Evolutionary conservation across 2,329 filamentous ascomycete genomes (phyloP), one percentile per base, ranked within the genome.

Genomic region (Fusarium nisikadoi): DNA sequence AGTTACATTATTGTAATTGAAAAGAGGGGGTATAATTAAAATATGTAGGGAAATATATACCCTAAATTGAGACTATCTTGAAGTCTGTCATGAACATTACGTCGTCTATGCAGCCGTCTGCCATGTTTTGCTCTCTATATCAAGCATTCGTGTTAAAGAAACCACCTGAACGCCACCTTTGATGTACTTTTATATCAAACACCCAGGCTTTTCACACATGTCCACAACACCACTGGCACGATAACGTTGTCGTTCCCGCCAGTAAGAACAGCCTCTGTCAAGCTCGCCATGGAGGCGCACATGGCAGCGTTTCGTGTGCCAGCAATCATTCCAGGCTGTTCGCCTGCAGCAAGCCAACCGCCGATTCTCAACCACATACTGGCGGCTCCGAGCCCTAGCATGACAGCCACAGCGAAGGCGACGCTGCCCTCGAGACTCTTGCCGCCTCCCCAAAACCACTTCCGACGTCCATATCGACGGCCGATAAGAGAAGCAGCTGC

Each of bases 211-310:
- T 95, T 93, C 42, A 97, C 94, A 77, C 97, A 91, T 66, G 95
- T 88, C 96, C 96, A 99, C 68, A 99, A 83, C 55, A 97, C 91
- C 63, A 99, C 90, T 8, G 96, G 96, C 71, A 98, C 95, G 71
- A 98, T 92, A 23, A 99, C 96, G 85, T 99, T 99, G 86, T 99
- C 96, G 81, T 99, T 99, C 35, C 95, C 96, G 5, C 96, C 96
- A 19, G 96, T 98, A 71, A 99, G 84, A 50, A 98, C 95, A 31
- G 96, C 95, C 84, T 99, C 96, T 57, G 96, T 97, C 75, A 98
- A 86, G 81, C 95, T 98, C 33, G 95, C 94, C 64, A 94, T 89
- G 45, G 88, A 87, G 11, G 93, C 94, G 72, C 94, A 97, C 52
- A 93, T 78, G 8, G 86, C 84, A 16, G 92, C 90, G 78, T 95